Percentiles rank a stretch among this genome's conserved stretches.
Conservation (phyloP, 257 asterid genomes). For the Haberlea rhodopensis region DNA sequence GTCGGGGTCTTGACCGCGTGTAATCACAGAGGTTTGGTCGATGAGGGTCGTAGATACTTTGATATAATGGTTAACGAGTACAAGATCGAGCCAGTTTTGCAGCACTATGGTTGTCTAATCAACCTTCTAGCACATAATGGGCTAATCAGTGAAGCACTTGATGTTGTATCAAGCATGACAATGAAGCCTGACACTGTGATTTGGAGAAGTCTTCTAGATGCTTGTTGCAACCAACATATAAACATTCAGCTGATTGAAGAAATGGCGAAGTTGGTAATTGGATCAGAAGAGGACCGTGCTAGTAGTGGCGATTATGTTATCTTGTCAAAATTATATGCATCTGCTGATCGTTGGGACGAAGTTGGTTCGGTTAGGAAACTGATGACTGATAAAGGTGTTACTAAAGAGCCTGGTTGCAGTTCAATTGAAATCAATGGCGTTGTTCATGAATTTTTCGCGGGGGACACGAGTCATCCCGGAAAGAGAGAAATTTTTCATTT, state of each 20-base stretch:
- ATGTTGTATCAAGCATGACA: slow-evolving; percentile 55
- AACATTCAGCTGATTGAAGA: slow-evolving; percentile 56
- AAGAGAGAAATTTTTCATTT: slow-evolving; percentile 43
- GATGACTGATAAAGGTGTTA: slow-evolving; percentile 61
- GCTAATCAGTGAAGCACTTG: slow-evolving; percentile 55
- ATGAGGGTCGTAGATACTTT: slow-evolving; percentile 54
- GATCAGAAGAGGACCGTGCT: slow-evolving; percentile 24
- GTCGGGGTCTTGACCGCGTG: slow-evolving; percentile 65
- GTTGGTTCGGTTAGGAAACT: slow-evolving; percentile 65
- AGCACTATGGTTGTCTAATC: slow-evolving; percentile 75
- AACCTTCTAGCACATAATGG: slow-evolving; percentile 74
- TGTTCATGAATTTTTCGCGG: slow-evolving; percentile 70
- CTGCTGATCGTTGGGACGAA: slow-evolving; percentile 70
- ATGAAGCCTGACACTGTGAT: slow-evolving; percentile 75
- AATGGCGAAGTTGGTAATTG: slow-evolving; percentile 50
- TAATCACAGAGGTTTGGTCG: slow-evolving; percentile 67
- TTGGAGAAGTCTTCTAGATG: slow-evolving; percentile 80
- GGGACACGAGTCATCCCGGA: slow-evolving; percentile 63
- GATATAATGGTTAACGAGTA: slow-evolving; percentile 45
- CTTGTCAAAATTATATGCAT: slow-evolving; percentile 63
- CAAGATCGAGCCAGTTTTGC: slow-evolving; percentile 58
- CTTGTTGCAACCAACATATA: slow-evolving; percentile 47
- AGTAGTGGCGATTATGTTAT: slow-evolving; percentile 67
- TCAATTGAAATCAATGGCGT: slow-evolving; percentile 56
- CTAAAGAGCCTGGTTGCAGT: slow-evolving; percentile 77